Conservation (phyloP, 352 stramenopile genomes). For the Phytophthora constricta region DNA sequence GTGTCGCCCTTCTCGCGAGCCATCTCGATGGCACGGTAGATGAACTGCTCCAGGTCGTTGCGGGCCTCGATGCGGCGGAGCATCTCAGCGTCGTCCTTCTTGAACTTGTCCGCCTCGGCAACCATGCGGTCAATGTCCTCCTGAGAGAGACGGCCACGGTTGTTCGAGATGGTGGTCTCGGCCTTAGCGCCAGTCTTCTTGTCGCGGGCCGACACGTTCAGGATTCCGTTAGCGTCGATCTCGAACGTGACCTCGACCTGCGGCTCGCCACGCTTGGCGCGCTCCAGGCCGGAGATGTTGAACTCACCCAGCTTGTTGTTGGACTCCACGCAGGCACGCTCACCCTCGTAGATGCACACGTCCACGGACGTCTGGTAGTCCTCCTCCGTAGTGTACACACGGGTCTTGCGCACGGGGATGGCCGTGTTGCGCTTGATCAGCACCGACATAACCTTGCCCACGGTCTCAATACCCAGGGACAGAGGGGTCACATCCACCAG, state of each 20-base stretch:
- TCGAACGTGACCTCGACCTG: constrained; percentile 93
- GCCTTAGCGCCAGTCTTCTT: constrained; percentile 79
- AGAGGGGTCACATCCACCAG: constrained; percentile 92
- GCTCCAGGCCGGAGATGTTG: constrained; percentile 90
- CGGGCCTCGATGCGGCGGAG: constrained; percentile 70
- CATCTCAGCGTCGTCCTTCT: constrained; percentile 79
- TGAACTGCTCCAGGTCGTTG: constrained; percentile 75
- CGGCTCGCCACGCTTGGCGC: constrained; percentile 87
- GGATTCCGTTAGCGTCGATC: constrained; percentile 93
- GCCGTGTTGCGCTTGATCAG: constrained; percentile 91
- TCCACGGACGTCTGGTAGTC: constrained; percentile 88
- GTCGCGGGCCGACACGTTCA: constrained; percentile 90
- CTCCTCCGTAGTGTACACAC: constrained; percentile 75
- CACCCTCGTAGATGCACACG: constrained; percentile 90
- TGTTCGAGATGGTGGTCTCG: constrained; percentile 80
- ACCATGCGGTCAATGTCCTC: constrained; percentile 81
- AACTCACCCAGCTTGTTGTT: constrained; percentile 96
- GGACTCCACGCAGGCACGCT: constrained; percentile 86
- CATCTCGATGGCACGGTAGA: constrained; percentile 78
- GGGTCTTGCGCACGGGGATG: constrained; percentile 85
- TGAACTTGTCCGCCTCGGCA: constrained; percentile 73
- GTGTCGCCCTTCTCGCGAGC: constrained; percentile 71
- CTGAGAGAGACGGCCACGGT: constrained; percentile 71
- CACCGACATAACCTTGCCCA: constrained; percentile 89
- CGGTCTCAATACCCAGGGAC: constrained; percentile 89